phyloP scores from a whole-genome alignment of 352 stramenopile species.

The Pythium aristosporum region DNA sequence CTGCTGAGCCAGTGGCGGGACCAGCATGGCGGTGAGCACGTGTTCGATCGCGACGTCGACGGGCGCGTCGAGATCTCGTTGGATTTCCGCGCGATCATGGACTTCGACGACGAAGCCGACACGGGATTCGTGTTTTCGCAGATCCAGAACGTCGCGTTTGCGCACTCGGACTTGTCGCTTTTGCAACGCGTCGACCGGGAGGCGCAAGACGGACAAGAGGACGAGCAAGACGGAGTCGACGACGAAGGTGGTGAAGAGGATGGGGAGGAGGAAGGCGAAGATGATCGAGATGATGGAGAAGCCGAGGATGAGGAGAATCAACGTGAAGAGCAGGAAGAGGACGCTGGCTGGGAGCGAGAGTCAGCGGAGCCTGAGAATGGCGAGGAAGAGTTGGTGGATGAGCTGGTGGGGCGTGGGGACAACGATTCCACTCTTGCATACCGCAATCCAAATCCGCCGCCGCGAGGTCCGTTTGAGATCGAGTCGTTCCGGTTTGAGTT shows the following conservation, averaged over 20 bases:
- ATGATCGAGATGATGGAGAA: neutral
- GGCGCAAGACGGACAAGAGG: neutral
- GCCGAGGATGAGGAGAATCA: neutral
- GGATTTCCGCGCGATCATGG: constrained; percentile 7
- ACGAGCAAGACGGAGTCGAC: neutral
- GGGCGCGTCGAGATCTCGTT: constrained; percentile 19
- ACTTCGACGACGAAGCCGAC: constrained; percentile 14
- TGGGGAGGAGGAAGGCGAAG: neutral
- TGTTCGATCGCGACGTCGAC: constrained; percentile 5
- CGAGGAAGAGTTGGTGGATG: neutral
- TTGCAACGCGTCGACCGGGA: constrained; percentile 1
- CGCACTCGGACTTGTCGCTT: constrained; percentile 9
- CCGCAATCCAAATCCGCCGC: constrained; percentile 2
- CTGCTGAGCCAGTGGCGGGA: constrained; percentile 5
- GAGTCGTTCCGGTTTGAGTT: constrained; percentile 18
- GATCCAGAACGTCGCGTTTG: constrained; percentile 20
- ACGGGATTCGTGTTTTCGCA: constrained; percentile 17
- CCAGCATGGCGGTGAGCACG: neutral
- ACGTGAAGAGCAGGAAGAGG: neutral
- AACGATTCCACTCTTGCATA: neutral
- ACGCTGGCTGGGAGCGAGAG: neutral
- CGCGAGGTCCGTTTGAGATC: constrained; percentile 14
- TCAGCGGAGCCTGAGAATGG: neutral
- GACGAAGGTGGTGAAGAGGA: neutral
- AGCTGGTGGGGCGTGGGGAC: neutral